Conservation (phyloP, 192 early-diverging fungal species). For the Rhizophagus sp. region DNA sequence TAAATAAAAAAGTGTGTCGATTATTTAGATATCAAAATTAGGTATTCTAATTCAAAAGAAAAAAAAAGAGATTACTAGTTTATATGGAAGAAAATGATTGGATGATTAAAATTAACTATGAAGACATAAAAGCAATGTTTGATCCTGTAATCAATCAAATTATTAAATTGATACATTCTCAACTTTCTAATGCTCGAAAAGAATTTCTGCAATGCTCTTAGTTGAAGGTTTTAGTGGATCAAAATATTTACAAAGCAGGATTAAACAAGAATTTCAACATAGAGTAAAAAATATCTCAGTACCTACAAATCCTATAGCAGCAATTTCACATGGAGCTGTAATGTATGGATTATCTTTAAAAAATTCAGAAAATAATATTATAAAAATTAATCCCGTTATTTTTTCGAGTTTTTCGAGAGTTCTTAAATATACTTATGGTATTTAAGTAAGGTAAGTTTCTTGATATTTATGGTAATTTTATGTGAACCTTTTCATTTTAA, state of each 20-base stretch:
- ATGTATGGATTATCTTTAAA: neutral
- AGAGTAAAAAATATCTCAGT: conserved; percentile 32
- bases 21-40: too few relatives aligned
- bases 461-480: too few relatives aligned
- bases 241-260: conserved; percentile 37
- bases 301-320: conserved; percentile 33
- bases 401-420: neutral
- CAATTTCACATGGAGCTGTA: conserved; percentile 5
- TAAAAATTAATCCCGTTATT: neutral
- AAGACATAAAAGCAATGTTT: conserved; percentile 42
- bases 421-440: neutral
- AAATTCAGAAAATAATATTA: neutral
- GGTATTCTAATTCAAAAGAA: too few relatives aligned
- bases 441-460: neutral
- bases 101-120: conserved; percentile 43
- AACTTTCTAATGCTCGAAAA: neutral
- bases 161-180: conserved; percentile 30
- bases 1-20: too few relatives aligned
- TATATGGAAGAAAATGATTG: too few relatives aligned
- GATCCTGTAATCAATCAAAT: conserved; percentile 37
- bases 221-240: conserved; percentile 42
- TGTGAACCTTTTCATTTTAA: too few relatives aligned
- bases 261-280: conserved; percentile 38
- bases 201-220: conserved; percentile 39
- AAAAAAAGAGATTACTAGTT: too few relatives aligned